phyloP scores from a whole-genome alignment of 75 land plant genomes.

The Selaginella tamariscina region DNA sequence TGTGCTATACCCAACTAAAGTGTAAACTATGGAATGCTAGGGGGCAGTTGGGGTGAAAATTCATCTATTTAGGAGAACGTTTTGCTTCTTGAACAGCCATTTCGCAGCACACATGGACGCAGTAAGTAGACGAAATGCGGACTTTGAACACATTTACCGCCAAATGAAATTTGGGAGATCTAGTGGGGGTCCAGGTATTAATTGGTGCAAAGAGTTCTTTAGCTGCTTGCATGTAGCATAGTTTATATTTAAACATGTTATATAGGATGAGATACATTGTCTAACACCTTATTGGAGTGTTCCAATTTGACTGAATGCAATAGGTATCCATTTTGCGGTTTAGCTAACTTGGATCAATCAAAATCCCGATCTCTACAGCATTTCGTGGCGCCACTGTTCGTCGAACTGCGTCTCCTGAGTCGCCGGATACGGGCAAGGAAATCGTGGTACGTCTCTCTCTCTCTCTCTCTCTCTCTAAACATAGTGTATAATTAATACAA shows the following conservation, averaged over 20 bases:
- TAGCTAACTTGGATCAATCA: background rate
- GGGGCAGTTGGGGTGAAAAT: slow-evolving; percentile 88
- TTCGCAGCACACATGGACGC: slow-evolving; percentile 95
- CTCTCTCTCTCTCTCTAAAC: too few species aligned
- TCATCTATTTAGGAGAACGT: slow-evolving; percentile 48
- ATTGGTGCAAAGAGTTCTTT: background rate
- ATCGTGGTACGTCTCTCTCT: background rate
- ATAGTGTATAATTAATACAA: too few species aligned
- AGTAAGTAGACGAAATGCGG: slow-evolving; percentile 71
- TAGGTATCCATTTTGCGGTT: background rate
- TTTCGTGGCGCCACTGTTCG: slow-evolving; percentile 41
- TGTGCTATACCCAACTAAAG: background rate
- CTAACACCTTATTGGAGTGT: background rate
- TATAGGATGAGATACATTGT: too few species aligned
- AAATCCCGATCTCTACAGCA: background rate
- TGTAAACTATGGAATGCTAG: too few species aligned
- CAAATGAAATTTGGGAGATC: slow-evolving; percentile 59
- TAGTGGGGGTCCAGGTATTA: slow-evolving; percentile 5
- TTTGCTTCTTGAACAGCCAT: slow-evolving; percentile 84
- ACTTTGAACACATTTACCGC: slow-evolving; percentile 73
- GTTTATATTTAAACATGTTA: too few species aligned
- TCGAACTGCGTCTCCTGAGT: background rate
- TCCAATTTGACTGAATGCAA: background rate
- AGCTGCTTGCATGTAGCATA: slow-evolving; percentile 3
- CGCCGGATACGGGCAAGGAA: background rate